phyloP scores from a whole-genome alignment of 2,329 filamentous ascomycete genomes.

The Talaromyces sp. region DNA sequence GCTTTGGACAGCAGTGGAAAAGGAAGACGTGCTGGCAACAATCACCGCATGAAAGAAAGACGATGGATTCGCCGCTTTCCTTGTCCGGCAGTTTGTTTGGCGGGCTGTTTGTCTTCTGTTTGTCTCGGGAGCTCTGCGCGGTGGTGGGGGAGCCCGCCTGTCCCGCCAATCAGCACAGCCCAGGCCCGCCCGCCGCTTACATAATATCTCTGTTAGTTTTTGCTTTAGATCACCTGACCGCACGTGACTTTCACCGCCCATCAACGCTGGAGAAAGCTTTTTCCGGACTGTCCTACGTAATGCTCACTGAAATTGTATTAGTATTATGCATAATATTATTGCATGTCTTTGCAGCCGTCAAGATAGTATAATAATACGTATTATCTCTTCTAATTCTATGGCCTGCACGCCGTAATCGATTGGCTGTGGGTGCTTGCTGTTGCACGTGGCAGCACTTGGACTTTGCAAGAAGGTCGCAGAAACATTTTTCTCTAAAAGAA shows the following conservation, averaged over 20 bases:
- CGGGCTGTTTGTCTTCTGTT: conserved; percentile 6
- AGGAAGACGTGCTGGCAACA: neutral
- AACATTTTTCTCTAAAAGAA: neutral
- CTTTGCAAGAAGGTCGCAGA: neutral
- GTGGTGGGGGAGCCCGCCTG: conserved; percentile 10
- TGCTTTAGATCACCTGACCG: neutral
- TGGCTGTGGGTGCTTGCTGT: neutral
- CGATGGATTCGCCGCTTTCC: conserved; percentile 18
- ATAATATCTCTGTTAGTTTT: neutral
- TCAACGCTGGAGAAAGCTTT: neutral
- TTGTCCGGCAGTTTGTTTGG: conserved; percentile 29
- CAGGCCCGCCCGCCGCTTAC: neutral
- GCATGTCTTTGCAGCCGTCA: neutral
- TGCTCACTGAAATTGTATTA: neutral
- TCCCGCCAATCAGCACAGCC: neutral
- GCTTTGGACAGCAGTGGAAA: neutral
- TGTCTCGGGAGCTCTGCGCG: conserved; percentile 13
- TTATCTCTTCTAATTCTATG: neutral
- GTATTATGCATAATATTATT: neutral
- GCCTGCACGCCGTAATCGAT: neutral
- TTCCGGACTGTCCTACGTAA: neutral
- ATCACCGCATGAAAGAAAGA: conserved; percentile 6
- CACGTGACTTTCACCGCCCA: neutral
- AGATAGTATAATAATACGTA: neutral
- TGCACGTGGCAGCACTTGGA: neutral